A percentile compares a stretch with the other conserved stretches of the same genome.
Conservation (phyloP, 1,284 basidiomycete genomes). For the Ceratobasidium papillatum region DNA sequence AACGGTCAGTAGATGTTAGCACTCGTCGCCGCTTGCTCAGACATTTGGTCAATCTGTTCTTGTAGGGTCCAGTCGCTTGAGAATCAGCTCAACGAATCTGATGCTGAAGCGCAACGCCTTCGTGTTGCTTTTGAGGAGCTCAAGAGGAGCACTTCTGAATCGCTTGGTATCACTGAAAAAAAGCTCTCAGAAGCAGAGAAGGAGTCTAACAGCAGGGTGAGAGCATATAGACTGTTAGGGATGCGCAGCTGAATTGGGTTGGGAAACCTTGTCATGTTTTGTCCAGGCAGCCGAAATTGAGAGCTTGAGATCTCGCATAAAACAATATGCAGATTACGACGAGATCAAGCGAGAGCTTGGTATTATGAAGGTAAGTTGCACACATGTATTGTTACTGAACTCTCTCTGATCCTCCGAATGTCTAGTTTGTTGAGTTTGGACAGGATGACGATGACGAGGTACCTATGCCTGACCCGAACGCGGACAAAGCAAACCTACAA, state of each 20-base stretch:
- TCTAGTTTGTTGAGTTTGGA: constrained; percentile 90
- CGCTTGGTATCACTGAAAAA: constrained; percentile 6
- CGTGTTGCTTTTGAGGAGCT: constrained; percentile 68
- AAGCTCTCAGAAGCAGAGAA: constrained; percentile 60
- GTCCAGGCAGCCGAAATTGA: constrained; percentile 66
- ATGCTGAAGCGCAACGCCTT: constrained; percentile 75
- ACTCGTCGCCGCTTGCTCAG: constrained; percentile 4
- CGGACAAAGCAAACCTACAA: constrained; percentile 77
- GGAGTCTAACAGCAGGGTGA: constrained; percentile 62
- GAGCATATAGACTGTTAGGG: not conserved
- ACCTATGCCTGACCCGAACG: constrained; percentile 85
- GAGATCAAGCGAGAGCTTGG: constrained; percentile 96
- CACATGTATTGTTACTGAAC: not conserved
- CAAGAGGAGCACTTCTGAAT: constrained; percentile 19
- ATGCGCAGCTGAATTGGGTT: constrained; percentile 46
- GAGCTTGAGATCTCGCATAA: constrained; percentile 70
- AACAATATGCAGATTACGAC: constrained; percentile 85
- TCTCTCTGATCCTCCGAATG: not conserved
- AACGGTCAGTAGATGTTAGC: constrained; percentile 61
- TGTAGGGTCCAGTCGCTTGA: constrained; percentile 76
- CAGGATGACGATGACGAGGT: constrained; percentile 63
- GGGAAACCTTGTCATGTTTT: not conserved
- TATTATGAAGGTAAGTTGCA: constrained; percentile 85
- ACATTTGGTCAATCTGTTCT: constrained; percentile 11
- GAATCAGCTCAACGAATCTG: constrained; percentile 73